Evolutionary conservation across 2,329 filamentous ascomycete species (phyloP).

Genomic region (Colletotrichum cordylinicola): DNA sequence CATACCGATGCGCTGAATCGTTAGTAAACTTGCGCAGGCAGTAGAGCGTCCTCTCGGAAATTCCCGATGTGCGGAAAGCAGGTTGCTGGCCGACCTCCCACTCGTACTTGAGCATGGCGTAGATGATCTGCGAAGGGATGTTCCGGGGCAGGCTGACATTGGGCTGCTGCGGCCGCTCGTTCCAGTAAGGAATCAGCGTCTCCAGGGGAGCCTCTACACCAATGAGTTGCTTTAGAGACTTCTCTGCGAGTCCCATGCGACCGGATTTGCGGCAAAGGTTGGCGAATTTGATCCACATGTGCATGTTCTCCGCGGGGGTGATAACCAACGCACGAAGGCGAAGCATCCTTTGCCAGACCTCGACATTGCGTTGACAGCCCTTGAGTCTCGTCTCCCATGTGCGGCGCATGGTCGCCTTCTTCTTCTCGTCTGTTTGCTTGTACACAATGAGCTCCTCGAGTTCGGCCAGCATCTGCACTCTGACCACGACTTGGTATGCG

Average conservation of each 20-base stretch:
- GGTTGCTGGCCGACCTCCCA: constrained; percentile 83
- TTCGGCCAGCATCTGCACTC: constrained; percentile 98
- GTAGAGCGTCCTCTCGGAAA: constrained; percentile 61
- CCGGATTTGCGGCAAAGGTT: constrained; percentile 97
- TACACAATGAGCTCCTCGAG: constrained; percentile 97
- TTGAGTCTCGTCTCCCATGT: constrained; percentile 97
- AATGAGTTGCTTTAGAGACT: constrained; percentile 90
- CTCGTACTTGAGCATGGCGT: constrained; percentile 96
- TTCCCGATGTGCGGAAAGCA: constrained; percentile 42
- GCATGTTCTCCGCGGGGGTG: constrained; percentile 88
- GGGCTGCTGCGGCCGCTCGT: constrained; percentile 39
- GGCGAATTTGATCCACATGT: constrained; percentile 99
- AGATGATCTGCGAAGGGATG: constrained; percentile 81
- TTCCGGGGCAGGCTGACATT: constrained; percentile 43
- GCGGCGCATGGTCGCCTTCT: constrained; percentile 86
- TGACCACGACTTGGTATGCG: constrained; percentile 96
- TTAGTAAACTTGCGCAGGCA: constrained; percentile 67
- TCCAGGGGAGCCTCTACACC: constrained; percentile 71
- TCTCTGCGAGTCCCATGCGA: constrained; percentile 92
- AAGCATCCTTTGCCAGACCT: constrained; percentile 98
- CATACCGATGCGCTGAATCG: constrained; percentile 62
- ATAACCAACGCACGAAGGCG: constrained; percentile 93
- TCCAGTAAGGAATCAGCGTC: constrained; percentile 65
- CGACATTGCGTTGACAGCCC: constrained; percentile 95
- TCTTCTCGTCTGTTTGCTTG: constrained; percentile 90